Conservation (phyloP, 805 yeast genomes). For the Lachancea cidri region DNA sequence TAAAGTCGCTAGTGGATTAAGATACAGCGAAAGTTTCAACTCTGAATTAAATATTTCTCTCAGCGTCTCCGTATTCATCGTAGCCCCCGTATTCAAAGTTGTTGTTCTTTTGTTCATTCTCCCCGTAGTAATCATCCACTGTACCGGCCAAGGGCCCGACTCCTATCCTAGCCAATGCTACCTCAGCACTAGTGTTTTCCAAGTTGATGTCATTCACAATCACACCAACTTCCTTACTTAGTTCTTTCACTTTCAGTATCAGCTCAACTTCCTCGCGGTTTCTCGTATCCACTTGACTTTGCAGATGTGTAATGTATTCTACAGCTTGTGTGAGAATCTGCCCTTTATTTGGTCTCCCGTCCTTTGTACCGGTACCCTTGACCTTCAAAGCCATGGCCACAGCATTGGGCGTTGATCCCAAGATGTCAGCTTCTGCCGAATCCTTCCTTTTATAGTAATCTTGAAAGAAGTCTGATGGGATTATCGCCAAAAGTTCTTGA, state of each 20-base stretch:
- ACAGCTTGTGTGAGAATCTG: slow-evolving; percentile 72
- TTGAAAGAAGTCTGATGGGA: slow-evolving; percentile 43
- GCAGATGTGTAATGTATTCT: slow-evolving; percentile 62
- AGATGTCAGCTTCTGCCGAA: slow-evolving; percentile 1
- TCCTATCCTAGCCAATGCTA: slow-evolving; percentile 69
- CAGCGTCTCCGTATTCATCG: slow-evolving; percentile 32
- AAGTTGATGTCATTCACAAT: slow-evolving; percentile 41
- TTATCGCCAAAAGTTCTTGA: slow-evolving; percentile 43
- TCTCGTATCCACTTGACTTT: slow-evolving; percentile 68
- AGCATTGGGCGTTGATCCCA: slow-evolving; percentile 4
- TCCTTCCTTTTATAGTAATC: slow-evolving; percentile 28
- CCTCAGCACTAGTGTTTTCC: slow-evolving; percentile 72
- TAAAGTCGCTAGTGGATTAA: no score
- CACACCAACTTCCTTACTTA: slow-evolving; percentile 42
- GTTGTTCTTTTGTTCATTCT: slow-evolving; percentile 2
- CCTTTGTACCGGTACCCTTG: slow-evolving; percentile 64
- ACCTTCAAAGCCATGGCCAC: slow-evolving; percentile 12
- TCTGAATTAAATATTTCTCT: no score
- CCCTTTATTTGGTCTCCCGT: slow-evolving; percentile 82
- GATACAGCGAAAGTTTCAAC: no score
- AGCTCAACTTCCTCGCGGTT: slow-evolving; percentile 77
- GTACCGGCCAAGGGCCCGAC: slow-evolving; percentile 69
- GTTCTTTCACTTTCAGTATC: slow-evolving; percentile 50
- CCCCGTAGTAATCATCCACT: slow-evolving; percentile 5
- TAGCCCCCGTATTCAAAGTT: slow-evolving; percentile 38